Evolutionary conservation across 164 flowering plant species (phyloP), one percentile per base, ranked within the genome.

Genomic region (Dillenia turbinata): DNA sequence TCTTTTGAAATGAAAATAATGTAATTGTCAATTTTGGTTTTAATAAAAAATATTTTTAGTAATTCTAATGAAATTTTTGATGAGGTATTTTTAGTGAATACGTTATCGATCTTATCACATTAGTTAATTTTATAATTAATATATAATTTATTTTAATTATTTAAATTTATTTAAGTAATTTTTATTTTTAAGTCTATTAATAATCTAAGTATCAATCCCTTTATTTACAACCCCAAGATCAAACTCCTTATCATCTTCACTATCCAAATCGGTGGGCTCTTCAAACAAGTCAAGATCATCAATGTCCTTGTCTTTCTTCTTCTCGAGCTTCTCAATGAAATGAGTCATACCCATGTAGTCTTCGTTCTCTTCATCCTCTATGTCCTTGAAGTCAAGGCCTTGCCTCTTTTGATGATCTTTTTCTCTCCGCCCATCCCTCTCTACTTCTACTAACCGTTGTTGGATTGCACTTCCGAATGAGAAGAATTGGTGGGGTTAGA

Each of bases 251-350:
- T 88, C 94, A 22, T 82, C 91, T 1, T 83, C 81, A 50, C 77
- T 75, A 0, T 86, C 96, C 0, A 84, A 82, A 62, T 88, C 97
- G 4, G 86, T 75, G 2, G 79, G 77, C 74, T 86, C 90, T 19
- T 83, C 83, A 44, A 65, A 63, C 60, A 45, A 2, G 44, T 69
- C 49, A 19, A 75, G 63, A 17, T 64, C 51, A 9, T 16, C 61
- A 4, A n/a, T n/a, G 9, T 57, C 54, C 61, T 15, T 16, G 54
- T 14, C 22, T 16, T 14, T 49, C 54, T 22, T 12, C 44, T 16
- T 33, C 54, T 11, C 48, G 19, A 11, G 22, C 8, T 33, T 33
- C 40, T 33, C 40, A 33, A 33, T 33, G 40, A 33, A 33, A 33
- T 6, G 40, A 33, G 40, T 33, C 40, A 33, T 6, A 33, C 40